Evolutionary conservation across 768 basidiomycete genomes (phyloP).

Genomic region (Chalciporus chontae): DNA sequence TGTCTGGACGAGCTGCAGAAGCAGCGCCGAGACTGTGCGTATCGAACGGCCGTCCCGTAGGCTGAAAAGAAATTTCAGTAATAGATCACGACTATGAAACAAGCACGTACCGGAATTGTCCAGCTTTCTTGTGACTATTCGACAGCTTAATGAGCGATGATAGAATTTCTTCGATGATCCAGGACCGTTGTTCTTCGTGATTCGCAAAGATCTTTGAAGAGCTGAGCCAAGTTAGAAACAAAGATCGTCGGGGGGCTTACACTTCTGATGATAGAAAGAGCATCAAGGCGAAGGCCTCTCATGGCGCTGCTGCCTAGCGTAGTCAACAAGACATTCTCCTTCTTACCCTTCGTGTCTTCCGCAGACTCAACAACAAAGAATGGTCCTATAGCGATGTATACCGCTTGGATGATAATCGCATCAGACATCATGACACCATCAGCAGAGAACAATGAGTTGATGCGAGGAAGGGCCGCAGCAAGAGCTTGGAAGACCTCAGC

Average conservation of each 20-base stretch:
- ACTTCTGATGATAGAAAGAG: conserved; percentile 77
- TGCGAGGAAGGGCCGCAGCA: conserved; percentile 65
- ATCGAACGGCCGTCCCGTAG: conserved; percentile 89
- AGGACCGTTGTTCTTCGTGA: conserved; percentile 85
- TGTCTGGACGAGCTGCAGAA: conserved; percentile 95
- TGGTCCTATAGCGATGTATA: conserved; percentile 91
- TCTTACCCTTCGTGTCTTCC: conserved; percentile 57
- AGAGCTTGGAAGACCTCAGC: conserved; percentile 73
- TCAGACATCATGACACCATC: conserved; percentile 78
- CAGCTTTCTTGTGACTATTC: conserved; percentile 84
- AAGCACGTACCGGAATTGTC: conserved; percentile 73
- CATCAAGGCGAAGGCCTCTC: conserved; percentile 77
- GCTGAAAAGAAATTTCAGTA: conserved; percentile 38
- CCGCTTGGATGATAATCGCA: conserved; percentile 83
- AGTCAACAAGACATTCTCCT: conserved; percentile 51
- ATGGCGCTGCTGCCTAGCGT: conserved; percentile 78
- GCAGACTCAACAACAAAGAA: conserved; percentile 83
- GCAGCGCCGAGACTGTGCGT: conserved; percentile 86
- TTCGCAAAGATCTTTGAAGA: conserved; percentile 78
- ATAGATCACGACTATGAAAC: not conserved
- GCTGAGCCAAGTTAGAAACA: conserved; percentile 1
- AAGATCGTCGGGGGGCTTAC: conserved; percentile 43
- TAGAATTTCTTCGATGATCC: conserved; percentile 98
- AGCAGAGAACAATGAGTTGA: conserved; percentile 70
- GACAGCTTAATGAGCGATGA: conserved; percentile 86